These are phyloP conservation scores for Salisapilia sapeloensis DNA, from an alignment of 352 stramenopile genomes.

Conservation along the genomic window DNA sequence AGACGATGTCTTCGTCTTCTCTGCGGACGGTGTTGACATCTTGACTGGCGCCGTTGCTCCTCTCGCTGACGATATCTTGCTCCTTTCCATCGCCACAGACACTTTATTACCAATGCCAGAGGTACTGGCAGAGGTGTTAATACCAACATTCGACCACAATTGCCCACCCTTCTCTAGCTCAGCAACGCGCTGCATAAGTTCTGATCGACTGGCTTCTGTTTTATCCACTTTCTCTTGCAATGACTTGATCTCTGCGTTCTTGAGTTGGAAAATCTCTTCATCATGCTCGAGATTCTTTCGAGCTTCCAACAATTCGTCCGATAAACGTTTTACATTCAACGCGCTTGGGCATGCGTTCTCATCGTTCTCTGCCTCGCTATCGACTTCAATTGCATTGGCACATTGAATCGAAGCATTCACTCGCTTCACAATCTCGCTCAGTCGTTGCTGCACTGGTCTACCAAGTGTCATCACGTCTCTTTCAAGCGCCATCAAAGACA, in stretches of 20 bases:
- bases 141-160: conserved; percentile 34
- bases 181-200: conserved; percentile 45
- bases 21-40: too few relatives aligned
- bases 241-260: conserved; percentile 52
- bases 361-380: conserved; percentile 1
- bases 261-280: conserved; percentile 78
- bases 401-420: conserved; percentile 51
- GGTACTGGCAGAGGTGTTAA: not conserved
- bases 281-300: conserved; percentile 50
- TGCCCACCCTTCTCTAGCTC: conserved; percentile 47
- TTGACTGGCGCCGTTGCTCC: too few relatives aligned
- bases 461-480: conserved; percentile 57
- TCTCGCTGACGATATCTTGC: too few relatives aligned
- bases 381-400: conserved; percentile 18
- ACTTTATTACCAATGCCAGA: too few relatives aligned
- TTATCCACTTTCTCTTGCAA: conserved; percentile 62
- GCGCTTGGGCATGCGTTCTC: too few relatives aligned
- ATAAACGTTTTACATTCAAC: conserved; percentile 13
- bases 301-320: conserved; percentile 39
- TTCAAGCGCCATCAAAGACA: conserved; percentile 54
- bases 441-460: conserved; percentile 43
- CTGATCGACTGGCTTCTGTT: too few relatives aligned
- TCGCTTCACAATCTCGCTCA: conserved; percentile 69
- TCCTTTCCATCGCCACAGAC: too few relatives aligned
- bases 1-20: conserved; percentile 20